Base-by-base conservation (phyloP, 2,329 filamentous ascomycete genomes). In the Penicillium sp. region DNA sequence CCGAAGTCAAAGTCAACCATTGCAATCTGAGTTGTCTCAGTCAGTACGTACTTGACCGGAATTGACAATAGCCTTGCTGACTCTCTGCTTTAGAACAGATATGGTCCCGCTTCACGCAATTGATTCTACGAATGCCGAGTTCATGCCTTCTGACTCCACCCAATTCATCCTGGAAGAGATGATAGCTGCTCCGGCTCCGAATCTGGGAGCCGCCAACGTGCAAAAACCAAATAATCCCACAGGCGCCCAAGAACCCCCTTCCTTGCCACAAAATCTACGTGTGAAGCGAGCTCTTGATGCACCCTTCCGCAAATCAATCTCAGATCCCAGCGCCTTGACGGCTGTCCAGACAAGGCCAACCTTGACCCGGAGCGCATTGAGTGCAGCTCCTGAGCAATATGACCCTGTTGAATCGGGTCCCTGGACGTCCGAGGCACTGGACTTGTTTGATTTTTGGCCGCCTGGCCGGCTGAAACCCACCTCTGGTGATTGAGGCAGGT, bases 391-490 rank as follows among this genome's bases (percentile, higher is more conserved):
- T 13, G 63, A 67, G 16, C 62, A 66, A 24, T 59, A 65, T 9
- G 61, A 60, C 19, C 56, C 49, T 9, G 41, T 58, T 6, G 74
- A 76, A 43, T 66, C 73, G 58, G 77, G 77, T 0, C 76, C 77
- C 0, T 79, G 77, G 77, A 78, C 77, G 5, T 66, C 68, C 0
- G 77, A 79, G 60, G 77, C 77, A 14, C 64, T 76, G 27, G 75
- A 78, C 64, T 65, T 79, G 19, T 78, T 78, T 62, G 76, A 78
- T 46, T 78, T 75, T 60, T 78, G 77, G 77, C 77, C 77, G 16
- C 70, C 70, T 6, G 75, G 70, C n/a, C 67, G 73, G 50, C 64
- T 67, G 18, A 78, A 76, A 53, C 75, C 76, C 36, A 50, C 3
- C 36, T 69, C 57, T 62, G 49, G 4, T 40, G 36, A 46, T 11